Evolutionary conservation across 1,284 basidiomycete genomes (phyloP).

Genomic region (Rhodotorula sp.): DNA sequence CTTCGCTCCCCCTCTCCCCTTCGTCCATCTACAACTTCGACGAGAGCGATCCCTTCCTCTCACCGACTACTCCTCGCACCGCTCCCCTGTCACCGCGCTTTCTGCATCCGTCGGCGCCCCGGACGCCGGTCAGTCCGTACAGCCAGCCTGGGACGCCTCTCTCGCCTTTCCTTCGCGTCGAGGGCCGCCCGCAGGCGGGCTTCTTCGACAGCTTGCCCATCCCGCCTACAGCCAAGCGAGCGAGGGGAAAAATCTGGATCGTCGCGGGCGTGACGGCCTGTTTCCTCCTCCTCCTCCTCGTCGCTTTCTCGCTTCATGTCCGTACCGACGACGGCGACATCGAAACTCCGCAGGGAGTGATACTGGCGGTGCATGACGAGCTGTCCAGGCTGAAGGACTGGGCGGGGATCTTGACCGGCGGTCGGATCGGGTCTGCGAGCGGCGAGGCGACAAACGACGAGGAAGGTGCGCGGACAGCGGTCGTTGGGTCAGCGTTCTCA

Average conservation of each 20-base stretch:
- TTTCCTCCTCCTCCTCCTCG: neutral
- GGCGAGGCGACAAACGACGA: neutral
- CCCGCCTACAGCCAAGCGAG: slow-evolving; percentile 1
- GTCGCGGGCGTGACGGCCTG: neutral
- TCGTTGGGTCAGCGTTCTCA: too few relatives aligned
- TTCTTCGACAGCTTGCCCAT: slow-evolving; percentile 2
- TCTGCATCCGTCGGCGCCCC: neutral
- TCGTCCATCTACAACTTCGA: neutral
- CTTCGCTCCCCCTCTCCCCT: slow-evolving; percentile 13
- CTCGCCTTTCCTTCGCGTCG: neutral
- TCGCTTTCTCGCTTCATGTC: neutral
- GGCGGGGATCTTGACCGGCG: neutral
- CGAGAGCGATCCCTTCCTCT: slow-evolving; percentile 13
- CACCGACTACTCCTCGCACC: neutral
- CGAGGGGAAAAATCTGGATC: neutral
- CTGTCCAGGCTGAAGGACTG: neutral
- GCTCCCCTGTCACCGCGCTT: neutral
- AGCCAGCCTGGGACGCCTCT: neutral
- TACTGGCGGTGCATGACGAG: too few relatives aligned
- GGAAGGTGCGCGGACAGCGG: neutral
- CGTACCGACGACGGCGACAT: too few relatives aligned
- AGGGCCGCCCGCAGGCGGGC: neutral
- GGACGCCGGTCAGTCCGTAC: neutral
- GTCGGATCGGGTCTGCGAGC: neutral
- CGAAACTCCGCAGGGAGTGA: too few relatives aligned